Evolutionary conservation across 129 eudicot genomes (phyloP), one percentile per base, ranked within the genome.

Genomic region (Mikania micrantha): DNA sequence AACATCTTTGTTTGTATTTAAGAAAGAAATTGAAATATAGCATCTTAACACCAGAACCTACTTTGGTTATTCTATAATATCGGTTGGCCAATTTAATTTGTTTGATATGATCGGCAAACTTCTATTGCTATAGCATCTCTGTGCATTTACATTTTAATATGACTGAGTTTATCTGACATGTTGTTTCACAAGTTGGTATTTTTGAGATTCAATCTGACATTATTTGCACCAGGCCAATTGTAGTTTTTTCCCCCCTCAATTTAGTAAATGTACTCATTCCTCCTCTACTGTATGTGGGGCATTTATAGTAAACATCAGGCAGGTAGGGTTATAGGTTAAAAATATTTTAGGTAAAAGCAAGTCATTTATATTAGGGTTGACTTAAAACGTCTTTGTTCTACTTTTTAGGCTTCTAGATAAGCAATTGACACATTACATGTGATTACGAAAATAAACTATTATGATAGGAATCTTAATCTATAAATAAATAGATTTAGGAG

Each of bases 111-210:
- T 53, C 5, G 12, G 19, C 62, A 56, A 27, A 13, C 36, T 56
- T 11, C 0, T 25, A 56, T 27, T 21, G 24, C 29, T 69, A 35
- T 2, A 52, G 32, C 13, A 10, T 17, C 36, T 36, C 50, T 49
- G 19, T 50, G 48, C 64, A 35, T 68, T 50, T 68, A 49, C 72
- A 34, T 49, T 11, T 49, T 67, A 67, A 47, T 5, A 19, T 67
- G 61, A 40, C 60, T 67, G 21, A 32, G 20, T 20, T 19, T 21
- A 34, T 31, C 41, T 42, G 13, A 25, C 13, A 27, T 15, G 60
- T 47, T 32, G 71, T 31, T 47, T 13, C 17, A 10, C 61, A 20
- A 48, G 73, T 49, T 35, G 52, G 69, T 64, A 22, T 24, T 3
- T 24, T 24, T 13, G 41, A 64, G 34, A 28, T 40, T 35, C 35